A percentile compares a stretch with the other conserved stretches of the same genome.
These are phyloP conservation scores for Penicillium sp. DNA, from an alignment of 2,329 filamentous ascomycete species.

Conservation along the genomic window DNA sequence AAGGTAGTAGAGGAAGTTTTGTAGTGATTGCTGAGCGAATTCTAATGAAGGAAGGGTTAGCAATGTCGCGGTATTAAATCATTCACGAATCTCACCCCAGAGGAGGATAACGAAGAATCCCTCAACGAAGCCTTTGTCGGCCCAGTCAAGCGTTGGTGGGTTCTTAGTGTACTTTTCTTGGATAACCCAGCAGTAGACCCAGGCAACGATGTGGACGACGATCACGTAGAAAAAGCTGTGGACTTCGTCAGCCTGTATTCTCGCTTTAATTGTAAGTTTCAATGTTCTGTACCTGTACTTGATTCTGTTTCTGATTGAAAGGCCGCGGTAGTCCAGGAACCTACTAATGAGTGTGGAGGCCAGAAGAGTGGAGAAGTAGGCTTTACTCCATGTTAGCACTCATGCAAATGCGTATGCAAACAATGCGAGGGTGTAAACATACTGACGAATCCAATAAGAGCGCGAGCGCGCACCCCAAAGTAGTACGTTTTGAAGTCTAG, in stretches of 20 bases:
- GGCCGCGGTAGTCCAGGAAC: constrained; percentile 44
- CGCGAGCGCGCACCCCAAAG: constrained; percentile 47
- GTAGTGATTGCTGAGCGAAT: constrained; percentile 51
- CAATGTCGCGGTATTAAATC: accelerated
- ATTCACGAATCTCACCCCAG: constrained; percentile 35
- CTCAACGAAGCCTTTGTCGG: constrained; percentile 43
- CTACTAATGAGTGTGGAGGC: constrained; percentile 46
- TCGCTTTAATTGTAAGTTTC: accelerated
- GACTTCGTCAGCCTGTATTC: neutral
- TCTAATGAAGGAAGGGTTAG: constrained; percentile 10
- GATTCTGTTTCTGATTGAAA: constrained; percentile 43
- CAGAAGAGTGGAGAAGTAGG: constrained; percentile 41
- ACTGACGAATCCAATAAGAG: constrained; percentile 47
- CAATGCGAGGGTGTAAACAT: constrained; percentile 3
- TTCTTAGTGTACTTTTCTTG: constrained; percentile 50
- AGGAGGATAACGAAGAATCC: constrained; percentile 50
- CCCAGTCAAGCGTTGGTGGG: constrained; percentile 42
- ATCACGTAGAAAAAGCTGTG: constrained; percentile 47
- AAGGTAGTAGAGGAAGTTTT: constrained; percentile 58
- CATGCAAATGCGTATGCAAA: neutral
- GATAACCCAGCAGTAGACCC: constrained; percentile 54
- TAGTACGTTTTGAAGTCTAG: constrained; percentile 51
- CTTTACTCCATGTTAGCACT: constrained; percentile 9
- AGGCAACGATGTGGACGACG: constrained; percentile 46
- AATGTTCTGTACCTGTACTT: constrained; percentile 24